These are phyloP conservation scores for Backusella australiensis DNA, from an alignment of 192 early-diverging fungal species.

Conservation along the genomic window DNA sequence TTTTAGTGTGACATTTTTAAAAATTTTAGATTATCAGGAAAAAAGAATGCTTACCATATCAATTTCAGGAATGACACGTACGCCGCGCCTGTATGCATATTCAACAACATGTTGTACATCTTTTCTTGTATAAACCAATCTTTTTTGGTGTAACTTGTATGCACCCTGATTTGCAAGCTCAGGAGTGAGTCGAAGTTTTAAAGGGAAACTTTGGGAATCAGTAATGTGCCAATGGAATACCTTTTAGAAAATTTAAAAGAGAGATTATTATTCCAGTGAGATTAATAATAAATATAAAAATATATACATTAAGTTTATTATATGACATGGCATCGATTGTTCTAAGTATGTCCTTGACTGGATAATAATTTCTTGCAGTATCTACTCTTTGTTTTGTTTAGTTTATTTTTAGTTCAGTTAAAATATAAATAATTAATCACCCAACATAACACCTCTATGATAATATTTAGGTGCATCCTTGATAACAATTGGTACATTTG, in stretches of 20 bases:
- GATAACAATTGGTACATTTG: constrained; percentile 50
- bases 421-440: constrained; percentile 8
- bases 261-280: neutral
- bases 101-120: constrained; percentile 70
- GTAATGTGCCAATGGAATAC: constrained; percentile 80
- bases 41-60: constrained; percentile 58
- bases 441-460: constrained; percentile 67
- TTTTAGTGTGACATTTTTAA: neutral
- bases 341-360: constrained; percentile 58
- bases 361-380: constrained; percentile 71
- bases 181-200: constrained; percentile 57
- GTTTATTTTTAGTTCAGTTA: neutral
- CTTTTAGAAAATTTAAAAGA: constrained; percentile 6
- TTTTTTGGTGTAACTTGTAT: constrained; percentile 48
- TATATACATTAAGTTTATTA: constrained; percentile 72
- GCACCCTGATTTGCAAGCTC: constrained; percentile 64
- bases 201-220: constrained; percentile 70
- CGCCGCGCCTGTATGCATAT: constrained; percentile 72
- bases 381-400: constrained; percentile 35
- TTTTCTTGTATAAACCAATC: constrained; percentile 68
- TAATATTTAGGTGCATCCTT: constrained; percentile 58
- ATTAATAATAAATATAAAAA: neutral
- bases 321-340: constrained; percentile 79
- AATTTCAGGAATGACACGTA: constrained; percentile 90
- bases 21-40: neutral